Evolutionary conservation across 148 eudicot species (phyloP).

Genomic region (Silene uniflora): DNA sequence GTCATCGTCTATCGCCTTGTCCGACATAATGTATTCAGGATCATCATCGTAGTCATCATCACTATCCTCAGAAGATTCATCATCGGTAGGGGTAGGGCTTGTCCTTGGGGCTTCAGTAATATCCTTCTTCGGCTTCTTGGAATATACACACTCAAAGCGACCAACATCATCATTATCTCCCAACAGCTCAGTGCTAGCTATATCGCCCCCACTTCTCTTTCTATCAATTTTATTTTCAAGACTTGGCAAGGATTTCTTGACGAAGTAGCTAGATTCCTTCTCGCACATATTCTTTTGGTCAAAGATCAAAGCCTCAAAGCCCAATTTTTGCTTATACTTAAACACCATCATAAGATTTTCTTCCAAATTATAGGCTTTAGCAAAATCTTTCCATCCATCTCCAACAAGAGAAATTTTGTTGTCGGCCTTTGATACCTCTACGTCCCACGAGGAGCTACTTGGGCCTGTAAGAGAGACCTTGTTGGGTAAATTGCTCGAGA

Average conservation of each 20-base stretch:
- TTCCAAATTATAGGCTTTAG: constrained; percentile 34
- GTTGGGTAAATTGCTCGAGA: constrained; percentile 21
- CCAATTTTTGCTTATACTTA: constrained; percentile 33
- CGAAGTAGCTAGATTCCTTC: constrained; percentile 48
- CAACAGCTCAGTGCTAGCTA: constrained; percentile 17
- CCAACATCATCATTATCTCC: constrained; percentile 23
- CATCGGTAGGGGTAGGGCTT: constrained; percentile 6
- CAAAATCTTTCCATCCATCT: constrained; percentile 50
- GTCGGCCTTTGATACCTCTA: constrained; percentile 30
- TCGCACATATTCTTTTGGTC: constrained; percentile 43
- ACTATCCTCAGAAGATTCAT: background rate
- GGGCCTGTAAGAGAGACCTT: constrained; percentile 42
- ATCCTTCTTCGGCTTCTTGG: constrained; percentile 27
- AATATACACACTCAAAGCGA: background rate
- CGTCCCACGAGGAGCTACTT: constrained; percentile 41
- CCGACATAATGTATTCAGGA: constrained; percentile 10
- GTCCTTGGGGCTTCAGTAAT: background rate
- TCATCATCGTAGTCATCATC: background rate
- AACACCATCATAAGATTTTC: constrained; percentile 38
- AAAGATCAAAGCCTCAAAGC: constrained; percentile 49
- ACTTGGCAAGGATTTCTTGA: constrained; percentile 27
- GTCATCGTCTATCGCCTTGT: constrained; percentile 10
- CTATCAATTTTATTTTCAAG: constrained; percentile 4
- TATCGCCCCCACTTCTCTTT: constrained; percentile 20
- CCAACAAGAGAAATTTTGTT: constrained; percentile 21